phyloP scores from a whole-genome alignment of 2,329 filamentous ascomycete genomes.

The Cryoendolithus antarcticus region DNA sequence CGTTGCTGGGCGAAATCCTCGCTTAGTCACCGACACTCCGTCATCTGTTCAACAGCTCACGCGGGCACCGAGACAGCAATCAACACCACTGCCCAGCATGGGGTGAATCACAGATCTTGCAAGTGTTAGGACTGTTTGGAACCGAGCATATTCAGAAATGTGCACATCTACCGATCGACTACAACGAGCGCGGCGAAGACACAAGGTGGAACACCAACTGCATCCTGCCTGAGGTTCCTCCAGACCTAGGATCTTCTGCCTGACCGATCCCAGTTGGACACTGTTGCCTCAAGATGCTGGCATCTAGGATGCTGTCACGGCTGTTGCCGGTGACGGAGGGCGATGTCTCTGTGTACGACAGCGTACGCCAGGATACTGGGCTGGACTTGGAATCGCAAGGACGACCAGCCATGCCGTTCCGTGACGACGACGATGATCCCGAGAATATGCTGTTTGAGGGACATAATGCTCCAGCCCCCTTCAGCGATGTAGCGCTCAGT shows the following conservation, averaged over 20 bases:
- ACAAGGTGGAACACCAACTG: too few relatives aligned
- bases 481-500: conserved; percentile 33
- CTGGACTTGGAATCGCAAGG: conserved; percentile 30
- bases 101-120: too few relatives aligned
- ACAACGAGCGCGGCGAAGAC: too few relatives aligned
- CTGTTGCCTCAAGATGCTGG: conserved; percentile 29
- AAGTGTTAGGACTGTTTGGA: too few relatives aligned
- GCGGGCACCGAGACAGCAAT: too few relatives aligned
- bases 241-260: not conserved
- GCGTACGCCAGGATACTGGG: conserved; percentile 32
- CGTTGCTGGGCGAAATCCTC: too few relatives aligned
- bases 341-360: conserved; percentile 27
- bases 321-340: conserved; percentile 31
- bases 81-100: too few relatives aligned
- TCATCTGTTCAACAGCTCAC: too few relatives aligned
- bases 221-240: too few relatives aligned
- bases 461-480: conserved; percentile 12
- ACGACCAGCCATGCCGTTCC: conserved; percentile 13
- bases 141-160: too few relatives aligned
- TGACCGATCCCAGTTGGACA: not conserved
- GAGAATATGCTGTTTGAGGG: conserved; percentile 43
- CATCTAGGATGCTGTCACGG: conserved; percentile 41
- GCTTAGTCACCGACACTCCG: too few relatives aligned
- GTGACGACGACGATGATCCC: conserved; percentile 46
- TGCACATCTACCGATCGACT: too few relatives aligned